These are phyloP conservation scores for Lagerstroemia speciosa DNA, from an alignment of 345 rosid genomes.

Conservation along the genomic window DNA sequence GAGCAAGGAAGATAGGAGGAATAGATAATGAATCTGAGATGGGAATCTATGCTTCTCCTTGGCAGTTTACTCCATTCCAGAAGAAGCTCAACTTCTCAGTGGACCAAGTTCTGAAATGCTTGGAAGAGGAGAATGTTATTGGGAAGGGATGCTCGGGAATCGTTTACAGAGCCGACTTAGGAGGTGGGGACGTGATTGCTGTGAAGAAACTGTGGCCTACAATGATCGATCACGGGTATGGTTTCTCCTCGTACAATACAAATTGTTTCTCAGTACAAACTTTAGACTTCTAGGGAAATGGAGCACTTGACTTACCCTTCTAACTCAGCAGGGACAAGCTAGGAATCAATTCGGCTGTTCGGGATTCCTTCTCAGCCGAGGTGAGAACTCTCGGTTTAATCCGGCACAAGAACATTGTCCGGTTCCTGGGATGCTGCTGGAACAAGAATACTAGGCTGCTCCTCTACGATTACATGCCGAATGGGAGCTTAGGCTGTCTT, in stretches of 20 bases:
- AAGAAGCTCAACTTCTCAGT: slow-evolving; percentile 61
- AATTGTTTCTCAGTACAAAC: too few relatives aligned
- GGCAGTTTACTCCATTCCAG: slow-evolving; percentile 82
- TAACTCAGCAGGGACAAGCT: slow-evolving; percentile 25
- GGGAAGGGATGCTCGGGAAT: slow-evolving; percentile 90
- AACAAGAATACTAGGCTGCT: slow-evolving; percentile 72
- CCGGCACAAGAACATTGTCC: slow-evolving; percentile 81
- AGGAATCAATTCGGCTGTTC: slow-evolving; percentile 41
- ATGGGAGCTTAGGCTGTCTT: slow-evolving; percentile 76
- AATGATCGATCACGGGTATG: slow-evolving; percentile 25
- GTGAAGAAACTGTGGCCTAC: slow-evolving; percentile 82
- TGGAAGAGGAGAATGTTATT: slow-evolving; percentile 59
- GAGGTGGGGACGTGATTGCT: slow-evolving; percentile 55
- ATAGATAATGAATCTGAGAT: slow-evolving; percentile 41
- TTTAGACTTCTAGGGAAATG: too few relatives aligned
- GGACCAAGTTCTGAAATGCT: slow-evolving; percentile 52
- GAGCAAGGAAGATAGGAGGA: slow-evolving; percentile 36
- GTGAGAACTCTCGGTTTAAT: slow-evolving; percentile 79
- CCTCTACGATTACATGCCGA: slow-evolving; percentile 77
- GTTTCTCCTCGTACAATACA: slow-evolving; percentile 4
- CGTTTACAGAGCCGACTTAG: slow-evolving; percentile 74
- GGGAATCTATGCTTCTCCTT: slow-evolving; percentile 46
- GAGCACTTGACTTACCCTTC: not conserved
- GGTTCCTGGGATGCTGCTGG: slow-evolving; percentile 84
- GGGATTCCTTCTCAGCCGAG: slow-evolving; percentile 84